Evolutionary conservation across 2,329 filamentous ascomycete genomes (phyloP).

Genomic region (Colletotrichum echinochloae): DNA sequence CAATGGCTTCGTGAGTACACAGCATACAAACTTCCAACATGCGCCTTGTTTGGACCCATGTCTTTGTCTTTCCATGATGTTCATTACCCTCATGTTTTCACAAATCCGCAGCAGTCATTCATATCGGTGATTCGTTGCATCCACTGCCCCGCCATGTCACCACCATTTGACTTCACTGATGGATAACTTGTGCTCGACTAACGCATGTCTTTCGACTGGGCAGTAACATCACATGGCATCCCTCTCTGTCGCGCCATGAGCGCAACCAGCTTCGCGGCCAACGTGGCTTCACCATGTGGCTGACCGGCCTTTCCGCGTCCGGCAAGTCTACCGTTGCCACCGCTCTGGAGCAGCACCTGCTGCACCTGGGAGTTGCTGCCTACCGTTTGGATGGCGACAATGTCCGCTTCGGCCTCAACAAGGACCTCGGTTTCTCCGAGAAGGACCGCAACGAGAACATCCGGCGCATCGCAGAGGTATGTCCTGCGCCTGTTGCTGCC

Average conservation of each 20-base stretch:
- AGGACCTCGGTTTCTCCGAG: conserved; percentile 94
- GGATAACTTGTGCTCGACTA: neutral
- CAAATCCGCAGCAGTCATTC: neutral
- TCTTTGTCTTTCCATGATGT: neutral
- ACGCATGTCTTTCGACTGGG: neutral
- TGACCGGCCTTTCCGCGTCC: conserved; percentile 94
- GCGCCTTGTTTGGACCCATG: neutral
- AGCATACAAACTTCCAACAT: neutral
- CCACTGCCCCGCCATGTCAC: neutral
- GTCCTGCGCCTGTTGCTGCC: conserved; percentile 24
- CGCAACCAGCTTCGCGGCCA: conserved; percentile 82
- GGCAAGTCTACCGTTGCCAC: conserved; percentile 98
- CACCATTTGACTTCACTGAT: neutral
- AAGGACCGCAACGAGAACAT: conserved; percentile 98
- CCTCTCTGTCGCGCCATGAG: conserved; percentile 82
- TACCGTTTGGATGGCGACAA: conserved; percentile 99
- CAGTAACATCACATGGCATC: conserved; percentile 93
- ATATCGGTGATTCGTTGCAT: neutral
- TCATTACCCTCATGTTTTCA: neutral
- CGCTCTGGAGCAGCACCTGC: conserved; percentile 94
- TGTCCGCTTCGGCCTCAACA: conserved; percentile 97
- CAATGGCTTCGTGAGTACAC: conserved; percentile 47
- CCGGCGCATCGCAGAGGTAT: conserved; percentile 86
- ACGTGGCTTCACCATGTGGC: conserved; percentile 94
- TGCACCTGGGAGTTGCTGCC: conserved; percentile 83